Percentiles rank a stretch among this genome's conserved stretches.
These are phyloP conservation scores for Lanmaoa rubissima DNA, from an alignment of 768 basidiomycete genomes.

Conservation along the genomic window DNA sequence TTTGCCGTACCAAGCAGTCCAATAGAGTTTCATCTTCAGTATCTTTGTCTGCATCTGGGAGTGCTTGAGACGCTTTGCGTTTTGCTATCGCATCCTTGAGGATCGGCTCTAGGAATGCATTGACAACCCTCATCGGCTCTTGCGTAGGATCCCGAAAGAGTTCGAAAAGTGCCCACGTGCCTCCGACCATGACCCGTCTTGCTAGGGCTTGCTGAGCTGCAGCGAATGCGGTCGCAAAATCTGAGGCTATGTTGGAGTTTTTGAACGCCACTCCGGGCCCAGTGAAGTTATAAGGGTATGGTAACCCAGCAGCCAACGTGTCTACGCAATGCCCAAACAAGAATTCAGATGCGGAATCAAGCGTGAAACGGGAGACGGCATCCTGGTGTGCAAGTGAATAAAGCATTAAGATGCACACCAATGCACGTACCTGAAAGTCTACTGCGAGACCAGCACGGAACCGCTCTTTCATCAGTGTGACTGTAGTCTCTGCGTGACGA, in stretches of 20 bases:
- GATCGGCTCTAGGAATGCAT: slow-evolving; percentile 40
- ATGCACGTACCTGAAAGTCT: slow-evolving; percentile 52
- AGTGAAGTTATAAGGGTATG: slow-evolving; percentile 35
- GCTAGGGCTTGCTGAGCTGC: slow-evolving; percentile 33
- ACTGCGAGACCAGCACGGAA: slow-evolving; percentile 47
- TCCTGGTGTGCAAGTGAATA: slow-evolving; percentile 31
- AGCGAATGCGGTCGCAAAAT: slow-evolving; percentile 36
- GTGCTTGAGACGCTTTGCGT: slow-evolving; percentile 5
- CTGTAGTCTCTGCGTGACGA: slow-evolving; percentile 47
- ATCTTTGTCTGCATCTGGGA: slow-evolving; percentile 3
- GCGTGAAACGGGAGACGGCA: slow-evolving; percentile 44
- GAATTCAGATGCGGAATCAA: slow-evolving; percentile 55
- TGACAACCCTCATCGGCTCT: slow-evolving; percentile 38
- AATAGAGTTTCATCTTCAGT: slow-evolving; percentile 40
- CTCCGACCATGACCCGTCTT: slow-evolving; percentile 30
- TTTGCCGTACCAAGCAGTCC: slow-evolving; percentile 39
- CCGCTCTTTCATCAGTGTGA: slow-evolving; percentile 44
- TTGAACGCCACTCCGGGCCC: slow-evolving; percentile 2
- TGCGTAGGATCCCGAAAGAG: slow-evolving; percentile 32
- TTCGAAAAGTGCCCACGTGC: slow-evolving; percentile 42
- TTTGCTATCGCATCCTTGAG: slow-evolving; percentile 36
- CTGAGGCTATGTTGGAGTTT: slow-evolving; percentile 14
- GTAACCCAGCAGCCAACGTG: slow-evolving; percentile 37
- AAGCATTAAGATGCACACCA: background rate
- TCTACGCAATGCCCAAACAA: slow-evolving; percentile 46